These are phyloP conservation scores for Wickerhamomyces queroliae DNA, from an alignment of 805 yeast genomes.

Conservation along the genomic window DNA sequence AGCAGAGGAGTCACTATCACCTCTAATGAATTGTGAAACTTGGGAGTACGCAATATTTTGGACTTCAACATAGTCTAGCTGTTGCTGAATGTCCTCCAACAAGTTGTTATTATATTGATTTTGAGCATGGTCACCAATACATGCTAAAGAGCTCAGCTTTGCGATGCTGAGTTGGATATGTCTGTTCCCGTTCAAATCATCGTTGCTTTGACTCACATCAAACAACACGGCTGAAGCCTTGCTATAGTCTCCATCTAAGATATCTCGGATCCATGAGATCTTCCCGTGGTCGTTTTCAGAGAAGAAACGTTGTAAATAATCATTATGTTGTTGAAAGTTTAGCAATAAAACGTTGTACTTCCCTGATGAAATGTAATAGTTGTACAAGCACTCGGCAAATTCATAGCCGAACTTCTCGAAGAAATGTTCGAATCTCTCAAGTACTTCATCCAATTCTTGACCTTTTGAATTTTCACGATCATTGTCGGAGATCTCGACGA, in stretches of 20 bases:
- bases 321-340: conserved; percentile 48
- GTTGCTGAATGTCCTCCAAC: conserved; percentile 42
- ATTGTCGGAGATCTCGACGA: conserved; percentile 48
- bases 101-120: conserved; percentile 19
- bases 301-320: conserved; percentile 48
- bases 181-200: conserved; percentile 39
- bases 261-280: conserved; percentile 69
- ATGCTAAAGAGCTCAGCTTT: conserved; percentile 55
- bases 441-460: conserved; percentile 13
- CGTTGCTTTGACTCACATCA: conserved; percentile 32
- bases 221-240: conserved; percentile 45
- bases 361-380: conserved; percentile 46
- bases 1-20: conserved; percentile 23
- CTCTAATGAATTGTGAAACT: conserved; percentile 22
- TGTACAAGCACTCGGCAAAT: conserved; percentile 63
- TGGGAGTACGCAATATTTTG: conserved; percentile 36
- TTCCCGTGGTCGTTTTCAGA: conserved; percentile 38
- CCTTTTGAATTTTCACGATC: conserved; percentile 26
- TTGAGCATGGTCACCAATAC: conserved; percentile 12
- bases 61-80: conserved; percentile 41
- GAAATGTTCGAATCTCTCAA: conserved; percentile 37
- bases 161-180: conserved; percentile 64
- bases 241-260: conserved; percentile 43
- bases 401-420: conserved; percentile 58
- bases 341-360: conserved; percentile 49